Evolutionary conservation across 2,329 filamentous ascomycete species (phyloP).

Genomic region (Cryphonectria nitschkei): DNA sequence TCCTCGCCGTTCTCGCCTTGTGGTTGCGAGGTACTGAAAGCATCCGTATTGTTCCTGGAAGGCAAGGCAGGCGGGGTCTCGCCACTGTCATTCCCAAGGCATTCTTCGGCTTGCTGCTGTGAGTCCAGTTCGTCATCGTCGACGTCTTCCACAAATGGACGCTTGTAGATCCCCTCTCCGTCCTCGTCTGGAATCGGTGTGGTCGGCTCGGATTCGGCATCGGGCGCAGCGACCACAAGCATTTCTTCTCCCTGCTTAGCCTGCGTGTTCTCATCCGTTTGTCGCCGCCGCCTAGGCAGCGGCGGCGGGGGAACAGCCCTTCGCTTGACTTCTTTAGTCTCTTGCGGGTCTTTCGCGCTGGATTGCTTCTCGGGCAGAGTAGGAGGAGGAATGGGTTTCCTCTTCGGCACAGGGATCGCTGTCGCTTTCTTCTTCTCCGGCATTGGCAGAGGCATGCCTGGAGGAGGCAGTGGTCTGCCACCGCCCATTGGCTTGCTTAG

Average conservation of each 20-base stretch:
- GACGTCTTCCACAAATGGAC: constrained; percentile 42
- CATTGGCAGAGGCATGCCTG: constrained; percentile 75
- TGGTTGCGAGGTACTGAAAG: neutral
- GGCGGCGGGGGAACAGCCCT: constrained; percentile 48
- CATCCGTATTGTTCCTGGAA: neutral
- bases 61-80: constrained; percentile 22
- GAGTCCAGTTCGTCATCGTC: constrained; percentile 35
- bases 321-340: constrained; percentile 29
- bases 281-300: constrained; percentile 51
- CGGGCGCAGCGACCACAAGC: constrained; percentile 67
- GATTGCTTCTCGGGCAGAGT: constrained; percentile 29
- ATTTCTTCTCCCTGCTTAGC: constrained; percentile 51
- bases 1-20: constrained; percentile 48
- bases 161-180: constrained; percentile 31
- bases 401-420: constrained; percentile 61
- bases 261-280: constrained; percentile 41
- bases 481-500: constrained; percentile 75
- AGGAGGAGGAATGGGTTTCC: constrained; percentile 63
- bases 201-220: constrained; percentile 60
- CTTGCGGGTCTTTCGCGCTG: constrained; percentile 21
- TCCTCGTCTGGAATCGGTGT: constrained; percentile 50
- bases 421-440: constrained; percentile 65
- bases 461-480: constrained; percentile 80
- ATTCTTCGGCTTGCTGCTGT: constrained; percentile 8
- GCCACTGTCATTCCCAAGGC: constrained; percentile 5